A percentile compares a stretch with the other conserved stretches of the same genome.
Conservation (phyloP, 345 rosid genomes). For the Moringa oleifera region DNA sequence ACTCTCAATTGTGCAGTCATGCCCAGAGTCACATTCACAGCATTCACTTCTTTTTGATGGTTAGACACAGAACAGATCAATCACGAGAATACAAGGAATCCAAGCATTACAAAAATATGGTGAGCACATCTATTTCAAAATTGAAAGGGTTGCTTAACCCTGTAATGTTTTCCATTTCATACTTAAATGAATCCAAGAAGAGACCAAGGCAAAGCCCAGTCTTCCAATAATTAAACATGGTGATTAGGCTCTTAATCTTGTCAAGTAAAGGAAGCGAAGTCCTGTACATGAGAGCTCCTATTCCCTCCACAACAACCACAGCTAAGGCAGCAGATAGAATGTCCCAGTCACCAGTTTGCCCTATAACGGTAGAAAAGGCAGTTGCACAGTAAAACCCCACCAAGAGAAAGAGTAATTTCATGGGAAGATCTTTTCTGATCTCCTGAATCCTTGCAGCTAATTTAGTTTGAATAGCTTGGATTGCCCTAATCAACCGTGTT, state of each 20-base stretch:
- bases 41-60: not conserved
- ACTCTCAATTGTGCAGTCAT: not conserved
- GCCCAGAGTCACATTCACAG: not conserved
- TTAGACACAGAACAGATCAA: not conserved
- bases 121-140: slow-evolving; percentile 23
- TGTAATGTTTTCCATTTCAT: slow-evolving; percentile 33
- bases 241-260: slow-evolving; percentile 46
- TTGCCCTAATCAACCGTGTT: slow-evolving; percentile 55
- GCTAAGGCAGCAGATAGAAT: slow-evolving; percentile 87
- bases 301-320: slow-evolving; percentile 70
- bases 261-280: slow-evolving; percentile 49
- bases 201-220: slow-evolving; percentile 83
- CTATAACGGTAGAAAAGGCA: slow-evolving; percentile 75
- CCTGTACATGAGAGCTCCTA: slow-evolving; percentile 84
- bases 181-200: slow-evolving; percentile 93
- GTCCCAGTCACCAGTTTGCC: slow-evolving; percentile 99
- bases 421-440: slow-evolving; percentile 60
- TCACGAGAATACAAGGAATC: not conserved
- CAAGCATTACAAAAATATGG: slow-evolving; percentile 15
- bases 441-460: slow-evolving; percentile 46
- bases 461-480: slow-evolving; percentile 50
- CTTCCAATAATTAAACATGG: slow-evolving; percentile 87
- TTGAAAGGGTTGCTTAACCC: slow-evolving; percentile 18
- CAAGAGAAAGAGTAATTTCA: slow-evolving; percentile 76
- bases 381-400: slow-evolving; percentile 91